Conservation (phyloP, 2,329 filamentous ascomycete species). For the Aureobasidium leucospermi region DNA sequence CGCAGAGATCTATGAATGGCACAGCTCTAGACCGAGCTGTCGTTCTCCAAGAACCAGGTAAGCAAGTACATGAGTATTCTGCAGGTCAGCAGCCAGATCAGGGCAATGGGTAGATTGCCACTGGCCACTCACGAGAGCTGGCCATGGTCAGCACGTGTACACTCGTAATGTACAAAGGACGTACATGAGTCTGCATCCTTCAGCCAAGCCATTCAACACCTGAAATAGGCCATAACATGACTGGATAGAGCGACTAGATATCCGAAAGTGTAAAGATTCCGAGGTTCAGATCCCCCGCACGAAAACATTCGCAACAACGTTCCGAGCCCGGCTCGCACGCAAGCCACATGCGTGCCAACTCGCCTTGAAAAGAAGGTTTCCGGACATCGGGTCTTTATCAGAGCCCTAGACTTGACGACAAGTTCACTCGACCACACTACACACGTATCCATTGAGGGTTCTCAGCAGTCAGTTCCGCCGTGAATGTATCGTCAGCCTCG, state of each 20-base stretch:
- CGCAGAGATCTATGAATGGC: not conserved
- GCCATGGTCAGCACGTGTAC: not conserved
- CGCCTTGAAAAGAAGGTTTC: not conserved
- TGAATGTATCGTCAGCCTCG: not conserved
- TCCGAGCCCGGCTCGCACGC: not conserved
- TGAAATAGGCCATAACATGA: not conserved
- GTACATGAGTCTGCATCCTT: not conserved
- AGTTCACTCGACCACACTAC: not conserved
- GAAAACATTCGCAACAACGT: not conserved
- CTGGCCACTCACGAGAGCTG: not conserved
- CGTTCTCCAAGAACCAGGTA: too few relatives aligned
- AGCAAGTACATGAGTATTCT: not conserved
- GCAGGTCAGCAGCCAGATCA: not conserved
- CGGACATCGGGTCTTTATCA: not conserved
- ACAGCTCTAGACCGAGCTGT: not conserved
- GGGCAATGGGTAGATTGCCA: not conserved
- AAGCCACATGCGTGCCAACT: too few relatives aligned
- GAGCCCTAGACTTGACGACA: not conserved
- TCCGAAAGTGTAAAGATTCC: not conserved
- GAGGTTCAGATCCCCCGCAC: not conserved
- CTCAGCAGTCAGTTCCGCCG: not conserved
- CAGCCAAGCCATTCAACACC: not conserved
- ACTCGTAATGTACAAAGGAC: not conserved
- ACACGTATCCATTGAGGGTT: not conserved
- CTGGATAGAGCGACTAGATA: not conserved